phyloP scores from a whole-genome alignment of 2,329 filamentous ascomycete genomes.

The Alternaria rosae region DNA sequence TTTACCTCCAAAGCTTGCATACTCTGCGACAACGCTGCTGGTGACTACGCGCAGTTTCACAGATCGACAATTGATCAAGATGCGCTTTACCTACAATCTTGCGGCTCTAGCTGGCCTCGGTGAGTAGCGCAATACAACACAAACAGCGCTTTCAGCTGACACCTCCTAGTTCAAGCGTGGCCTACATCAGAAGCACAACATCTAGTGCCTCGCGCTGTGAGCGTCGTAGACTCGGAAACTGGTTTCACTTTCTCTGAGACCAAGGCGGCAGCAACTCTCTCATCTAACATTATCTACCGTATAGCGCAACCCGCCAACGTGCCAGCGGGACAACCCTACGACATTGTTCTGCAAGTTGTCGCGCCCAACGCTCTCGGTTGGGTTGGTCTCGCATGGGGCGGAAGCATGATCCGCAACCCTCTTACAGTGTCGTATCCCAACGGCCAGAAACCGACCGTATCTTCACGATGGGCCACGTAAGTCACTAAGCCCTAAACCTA shows the following conservation, averaged over 20 bases:
- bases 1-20: too few relatives aligned
- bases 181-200: conserved; percentile 14
- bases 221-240: conserved; percentile 38
- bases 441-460: conserved; percentile 32
- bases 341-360: conserved; percentile 40
- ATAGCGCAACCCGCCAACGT: conserved; percentile 36
- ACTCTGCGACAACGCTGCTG: not conserved
- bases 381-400: conserved; percentile 42
- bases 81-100: conserved; percentile 30
- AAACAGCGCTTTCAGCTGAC: not conserved
- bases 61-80: conserved; percentile 11
- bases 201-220: conserved; percentile 20
- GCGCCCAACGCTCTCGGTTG: conserved; percentile 38
- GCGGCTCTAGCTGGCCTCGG: conserved; percentile 31
- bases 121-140: conserved; percentile 3
- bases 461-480: conserved; percentile 44
- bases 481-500: not conserved
- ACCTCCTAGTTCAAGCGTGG: conserved; percentile 20
- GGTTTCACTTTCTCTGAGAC: conserved; percentile 46
- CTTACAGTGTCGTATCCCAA: conserved; percentile 42
- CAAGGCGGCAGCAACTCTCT: conserved; percentile 37
- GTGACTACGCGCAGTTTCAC: not conserved
- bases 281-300: conserved; percentile 37
- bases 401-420: conserved; percentile 43
- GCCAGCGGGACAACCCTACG: conserved; percentile 27